Conservation (phyloP, 495 filamentous ascomycete genomes). For the Aspergillus carlsbadensis region DNA sequence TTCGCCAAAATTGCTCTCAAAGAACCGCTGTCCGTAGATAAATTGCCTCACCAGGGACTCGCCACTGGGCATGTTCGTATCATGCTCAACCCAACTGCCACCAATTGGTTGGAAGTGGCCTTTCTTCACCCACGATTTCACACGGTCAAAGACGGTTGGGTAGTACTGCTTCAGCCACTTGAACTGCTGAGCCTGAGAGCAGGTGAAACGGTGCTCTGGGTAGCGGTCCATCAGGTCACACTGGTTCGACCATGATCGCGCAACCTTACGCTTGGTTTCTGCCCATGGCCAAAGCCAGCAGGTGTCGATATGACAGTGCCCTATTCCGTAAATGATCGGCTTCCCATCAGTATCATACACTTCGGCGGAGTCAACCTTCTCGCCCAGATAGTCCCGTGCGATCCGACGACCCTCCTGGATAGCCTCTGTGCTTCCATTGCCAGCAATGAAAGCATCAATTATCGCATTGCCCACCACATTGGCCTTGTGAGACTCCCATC, state of each 20-base stretch:
- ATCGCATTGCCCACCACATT: slow-evolving; percentile 80
- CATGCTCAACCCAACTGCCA: slow-evolving; percentile 98
- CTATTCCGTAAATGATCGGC: slow-evolving; percentile 81
- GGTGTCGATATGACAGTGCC: slow-evolving; percentile 95
- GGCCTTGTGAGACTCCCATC: slow-evolving; percentile 85
- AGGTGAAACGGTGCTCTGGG: slow-evolving; percentile 87
- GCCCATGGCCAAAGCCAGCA: slow-evolving; percentile 99
- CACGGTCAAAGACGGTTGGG: slow-evolving; percentile 81
- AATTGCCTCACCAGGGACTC: slow-evolving; percentile 97
- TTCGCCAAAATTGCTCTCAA: slow-evolving; percentile 88
- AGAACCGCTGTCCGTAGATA: slow-evolving; percentile 89
- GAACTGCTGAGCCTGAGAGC: slow-evolving; percentile 93
- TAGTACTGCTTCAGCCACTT: slow-evolving; percentile 95
- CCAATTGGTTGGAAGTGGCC: slow-evolving; percentile 93
- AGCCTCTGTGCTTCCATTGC: slow-evolving; percentile 68
- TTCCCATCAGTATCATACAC: slow-evolving; percentile 77
- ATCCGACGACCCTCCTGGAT: slow-evolving; percentile 78
- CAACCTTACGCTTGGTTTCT: slow-evolving; percentile 97
- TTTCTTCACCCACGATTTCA: slow-evolving; percentile 85
- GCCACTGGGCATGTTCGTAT: slow-evolving; percentile 94
- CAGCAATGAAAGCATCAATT: slow-evolving; percentile 83
- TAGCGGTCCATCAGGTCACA: slow-evolving; percentile 93
- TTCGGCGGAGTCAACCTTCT: slow-evolving; percentile 74
- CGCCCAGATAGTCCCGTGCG: slow-evolving; percentile 76
- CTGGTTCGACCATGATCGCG: slow-evolving; percentile 93